These are phyloP conservation scores for Annona cherimola DNA, from an alignment of 164 flowering plant species.

Conservation along the genomic window DNA sequence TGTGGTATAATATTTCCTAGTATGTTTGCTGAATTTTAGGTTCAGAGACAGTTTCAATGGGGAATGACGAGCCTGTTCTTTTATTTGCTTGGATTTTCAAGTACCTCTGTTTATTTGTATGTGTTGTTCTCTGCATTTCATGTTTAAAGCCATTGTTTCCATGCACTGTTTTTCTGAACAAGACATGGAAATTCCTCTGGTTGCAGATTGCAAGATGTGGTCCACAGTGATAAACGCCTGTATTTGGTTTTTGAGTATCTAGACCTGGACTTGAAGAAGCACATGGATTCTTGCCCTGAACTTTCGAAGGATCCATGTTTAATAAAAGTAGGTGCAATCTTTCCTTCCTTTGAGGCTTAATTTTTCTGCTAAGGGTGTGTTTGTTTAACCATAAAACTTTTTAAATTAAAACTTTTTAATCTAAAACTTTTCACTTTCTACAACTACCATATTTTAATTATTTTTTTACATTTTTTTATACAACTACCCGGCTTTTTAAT, in stretches of 20 bases:
- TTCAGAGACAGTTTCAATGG: neutral
- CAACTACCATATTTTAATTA: too few species aligned
- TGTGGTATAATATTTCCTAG: neutral
- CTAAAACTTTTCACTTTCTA: too few species aligned
- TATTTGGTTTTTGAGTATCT: constrained; percentile 94
- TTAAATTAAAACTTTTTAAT: too few species aligned
- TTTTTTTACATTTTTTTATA: too few species aligned
- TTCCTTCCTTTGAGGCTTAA: constrained; percentile 15
- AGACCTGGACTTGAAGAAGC: constrained; percentile 94
- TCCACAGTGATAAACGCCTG: constrained; percentile 88
- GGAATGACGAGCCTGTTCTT: neutral
- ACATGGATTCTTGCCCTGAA: constrained; percentile 92
- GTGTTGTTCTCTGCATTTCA: neutral
- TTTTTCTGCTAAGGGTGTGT: neutral
- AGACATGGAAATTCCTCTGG: neutral
- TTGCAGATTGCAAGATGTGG: constrained; percentile 88
- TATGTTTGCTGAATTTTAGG: neutral
- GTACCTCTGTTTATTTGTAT: neutral
- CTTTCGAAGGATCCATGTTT: constrained; percentile 66
- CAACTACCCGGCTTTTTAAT: too few species aligned
- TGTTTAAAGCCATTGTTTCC: neutral
- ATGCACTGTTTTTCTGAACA: neutral
- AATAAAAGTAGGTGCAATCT: constrained; percentile 60
- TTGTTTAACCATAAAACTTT: too few species aligned
- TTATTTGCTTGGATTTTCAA: neutral